These are phyloP conservation scores for Suillus variegatus DNA, from an alignment of 768 basidiomycete species.

Conservation along the genomic window DNA sequence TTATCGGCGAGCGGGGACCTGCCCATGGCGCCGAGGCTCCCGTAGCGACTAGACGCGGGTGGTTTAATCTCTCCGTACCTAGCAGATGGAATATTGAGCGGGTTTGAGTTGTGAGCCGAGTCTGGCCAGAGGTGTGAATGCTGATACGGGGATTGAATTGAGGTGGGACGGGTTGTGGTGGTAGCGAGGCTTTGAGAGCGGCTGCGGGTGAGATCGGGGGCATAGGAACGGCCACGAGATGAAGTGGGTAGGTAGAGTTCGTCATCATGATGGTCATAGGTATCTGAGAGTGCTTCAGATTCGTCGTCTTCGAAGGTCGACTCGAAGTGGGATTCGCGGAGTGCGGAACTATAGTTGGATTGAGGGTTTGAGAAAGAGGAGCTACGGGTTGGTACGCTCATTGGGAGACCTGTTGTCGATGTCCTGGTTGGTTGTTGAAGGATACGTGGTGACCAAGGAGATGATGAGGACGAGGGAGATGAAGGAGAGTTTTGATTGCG, in stretches of 20 bases:
- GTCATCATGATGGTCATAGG: constrained; percentile 42
- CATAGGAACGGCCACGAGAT: constrained; percentile 60
- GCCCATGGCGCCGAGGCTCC: constrained; percentile 55
- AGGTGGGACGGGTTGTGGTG: constrained; percentile 45
- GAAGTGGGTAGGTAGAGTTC: constrained; percentile 52
- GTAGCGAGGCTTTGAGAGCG: constrained; percentile 77
- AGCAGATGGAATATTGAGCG: constrained; percentile 54
- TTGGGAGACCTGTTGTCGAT: constrained; percentile 35
- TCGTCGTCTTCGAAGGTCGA: constrained; percentile 86
- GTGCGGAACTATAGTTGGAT: constrained; percentile 58
- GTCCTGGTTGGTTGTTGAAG: constrained; percentile 29
- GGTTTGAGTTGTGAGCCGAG: constrained; percentile 41
- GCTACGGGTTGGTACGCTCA: constrained; percentile 63
- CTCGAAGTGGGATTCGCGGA: constrained; percentile 69
- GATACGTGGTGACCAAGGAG: constrained; percentile 46
- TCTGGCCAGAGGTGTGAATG: constrained; percentile 56
- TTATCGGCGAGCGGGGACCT: constrained; percentile 59
- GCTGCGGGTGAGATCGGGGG: constrained; percentile 66
- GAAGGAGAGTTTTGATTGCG: constrained; percentile 44
- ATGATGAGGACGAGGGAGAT: constrained; percentile 48
- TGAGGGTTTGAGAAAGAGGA: constrained; percentile 68
- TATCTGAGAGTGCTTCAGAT: constrained; percentile 61
- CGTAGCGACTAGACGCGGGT: constrained; percentile 63
- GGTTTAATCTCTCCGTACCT: constrained; percentile 67
- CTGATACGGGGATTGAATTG: constrained; percentile 52